These are phyloP conservation scores for Chrysosphaeria jannelii DNA, from an alignment of 2,329 filamentous ascomycete species.

Conservation along the genomic window DNA sequence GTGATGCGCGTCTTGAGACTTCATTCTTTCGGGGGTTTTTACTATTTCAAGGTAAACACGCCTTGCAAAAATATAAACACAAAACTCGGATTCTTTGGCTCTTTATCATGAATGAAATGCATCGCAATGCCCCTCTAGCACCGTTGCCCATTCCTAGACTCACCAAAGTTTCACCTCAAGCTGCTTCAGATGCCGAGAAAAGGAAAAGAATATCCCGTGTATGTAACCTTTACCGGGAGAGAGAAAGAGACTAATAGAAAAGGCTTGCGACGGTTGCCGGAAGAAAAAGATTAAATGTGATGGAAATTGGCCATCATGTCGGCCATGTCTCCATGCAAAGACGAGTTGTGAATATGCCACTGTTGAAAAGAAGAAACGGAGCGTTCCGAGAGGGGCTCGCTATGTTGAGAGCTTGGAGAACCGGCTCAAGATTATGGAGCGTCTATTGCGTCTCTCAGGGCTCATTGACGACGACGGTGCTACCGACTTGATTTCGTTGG, in stretches of 20 bases:
- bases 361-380: slow-evolving; percentile 87
- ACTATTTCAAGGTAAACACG: no score
- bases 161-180: no score
- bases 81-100: no score
- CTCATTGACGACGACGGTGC: slow-evolving; percentile 66
- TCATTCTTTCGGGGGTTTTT: no score
- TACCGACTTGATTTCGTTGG: slow-evolving; percentile 60
- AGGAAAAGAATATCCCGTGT: no score
- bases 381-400: slow-evolving; percentile 85
- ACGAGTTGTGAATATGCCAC: slow-evolving; percentile 93
- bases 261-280: slow-evolving; percentile 90
- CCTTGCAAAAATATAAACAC: no score
- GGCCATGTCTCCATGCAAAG: slow-evolving; percentile 93
- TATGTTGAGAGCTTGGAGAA: slow-evolving; percentile 96
- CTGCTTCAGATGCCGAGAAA: no score
- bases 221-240: no score
- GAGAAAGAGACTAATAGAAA: not conserved
- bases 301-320: slow-evolving; percentile 79
- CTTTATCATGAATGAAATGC: no score
- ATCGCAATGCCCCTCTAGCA: no score
- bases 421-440: slow-evolving; percentile 83
- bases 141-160: no score
- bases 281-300: slow-evolving; percentile 98
- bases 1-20: no score
- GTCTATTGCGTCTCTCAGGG: slow-evolving; percentile 58